phyloP scores from a whole-genome alignment of 495 filamentous ascomycete genomes.

The Aspergillus nidulans region DNA sequence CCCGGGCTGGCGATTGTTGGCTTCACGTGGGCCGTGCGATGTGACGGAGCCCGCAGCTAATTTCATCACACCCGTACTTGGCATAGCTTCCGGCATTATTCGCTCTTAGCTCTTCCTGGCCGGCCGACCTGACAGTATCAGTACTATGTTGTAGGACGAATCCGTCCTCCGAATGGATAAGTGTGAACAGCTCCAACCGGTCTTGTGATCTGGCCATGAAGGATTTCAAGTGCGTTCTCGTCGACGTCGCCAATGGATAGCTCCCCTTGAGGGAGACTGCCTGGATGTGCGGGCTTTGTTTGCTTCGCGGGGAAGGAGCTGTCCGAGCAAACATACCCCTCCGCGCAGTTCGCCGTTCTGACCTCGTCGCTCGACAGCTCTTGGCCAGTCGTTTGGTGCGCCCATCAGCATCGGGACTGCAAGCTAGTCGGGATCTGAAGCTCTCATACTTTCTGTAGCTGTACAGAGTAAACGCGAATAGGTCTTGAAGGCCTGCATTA shows the following conservation, averaged over 20 bases:
- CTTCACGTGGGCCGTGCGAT: conserved; percentile 3
- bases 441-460: too few relatives aligned
- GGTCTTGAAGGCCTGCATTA: too few relatives aligned
- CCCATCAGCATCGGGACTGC: neutral
- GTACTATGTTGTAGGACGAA: neutral
- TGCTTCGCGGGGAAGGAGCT: neutral
- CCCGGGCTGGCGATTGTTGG: neutral
- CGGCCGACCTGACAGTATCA: neutral
- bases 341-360: neutral
- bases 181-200: neutral
- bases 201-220: neutral
- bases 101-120: neutral
- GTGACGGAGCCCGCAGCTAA: neutral
- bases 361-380: neutral
- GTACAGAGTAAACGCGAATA: too few relatives aligned
- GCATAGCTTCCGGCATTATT: neutral
- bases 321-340: neutral
- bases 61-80: neutral
- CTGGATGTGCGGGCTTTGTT: neutral
- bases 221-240: neutral
- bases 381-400: neutral
- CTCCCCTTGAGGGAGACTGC: neutral
- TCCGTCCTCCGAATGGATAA: neutral
- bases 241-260: too few relatives aligned
- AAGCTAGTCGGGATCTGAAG: neutral